Base-by-base conservation (phyloP, 306 rosid genomes). In the Parietaria judaica region DNA sequence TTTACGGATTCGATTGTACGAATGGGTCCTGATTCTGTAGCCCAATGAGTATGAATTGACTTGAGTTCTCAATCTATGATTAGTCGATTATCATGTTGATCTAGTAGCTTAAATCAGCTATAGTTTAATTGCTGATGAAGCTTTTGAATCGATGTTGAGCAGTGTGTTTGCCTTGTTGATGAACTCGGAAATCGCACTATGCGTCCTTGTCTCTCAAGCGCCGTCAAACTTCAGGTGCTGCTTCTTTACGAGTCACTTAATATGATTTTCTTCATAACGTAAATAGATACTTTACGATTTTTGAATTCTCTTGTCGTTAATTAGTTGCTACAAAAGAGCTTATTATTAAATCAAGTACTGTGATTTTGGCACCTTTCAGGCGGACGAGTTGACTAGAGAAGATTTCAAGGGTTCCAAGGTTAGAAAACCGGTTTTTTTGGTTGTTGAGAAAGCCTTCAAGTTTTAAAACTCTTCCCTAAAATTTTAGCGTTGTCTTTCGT, bases 151-250 rank as follows among this genome's bases (percentile, higher is more conserved):
- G 62, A 52, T 74, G 35, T 72, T 15, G 51, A 31, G 57, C 83
- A 92, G 94, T 92, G 99, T 75, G 96, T 92, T 79, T 92, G 99
- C 85, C 75, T 92, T 81, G 96, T 92, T 63, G 99, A 92, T 68
- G 84, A 68, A 1, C 43, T 60, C 72, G 96, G 90, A 13, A 88
- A 88, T 66, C 94, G 99, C 9, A 92, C 99, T 34, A 86, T 88
- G 99, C 94, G 99, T 14, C 98, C 98, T 41, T 86, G 84, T 77
- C 94, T 92, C 67, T 84, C 95, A 6, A 88, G 75, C 76, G 95
- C 96, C 23, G 95, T 86, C 58, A 92, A 84, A 79, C 78, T 88
- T 73, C 83, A 85, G 95, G 98, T 91, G 65, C 56, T 54, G 46
- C 23, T 55, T 61, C 66, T 58, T 11, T 14, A 50, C 54, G 46